Base-by-base conservation (phyloP, 225 moss, liverwort and hornwort species). In the Rhytidiadelphus loreus region DNA sequence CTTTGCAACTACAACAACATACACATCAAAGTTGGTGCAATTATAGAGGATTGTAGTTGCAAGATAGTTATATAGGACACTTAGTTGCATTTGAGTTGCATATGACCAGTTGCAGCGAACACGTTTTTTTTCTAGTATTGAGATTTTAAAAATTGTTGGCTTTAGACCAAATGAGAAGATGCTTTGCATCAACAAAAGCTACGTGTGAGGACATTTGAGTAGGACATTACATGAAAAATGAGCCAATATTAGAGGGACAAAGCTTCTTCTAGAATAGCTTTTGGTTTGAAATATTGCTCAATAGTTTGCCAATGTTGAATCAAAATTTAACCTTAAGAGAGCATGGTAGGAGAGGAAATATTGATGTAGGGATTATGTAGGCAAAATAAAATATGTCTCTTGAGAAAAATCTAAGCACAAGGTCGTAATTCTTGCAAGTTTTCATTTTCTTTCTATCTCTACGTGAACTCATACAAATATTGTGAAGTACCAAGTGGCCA, bases 401-500 rank as follows among this genome's bases (percentile, higher is more conserved):
- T 24, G 6, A 77, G 8, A 24, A 55, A 77, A 24, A 77, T 23
- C 23, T 37, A 23, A 55, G 1, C 3, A 15, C 3, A 24, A 53
- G 23, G 2, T 35, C 24, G 37, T 37, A 2, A 9, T 55, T 55
- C 15, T 0, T 24, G 0, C 1, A 77, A 24, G 9, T 24, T 53
- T 77, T 2, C 0, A 53, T 55, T 55, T 37, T 53, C 9, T 23
- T 55, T 23, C 6, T 35, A 37, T 24, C 6, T 23, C 9, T 55
- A 37, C 1, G 6, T 23, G 1, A 37, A 55, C 3, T 55, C 23
- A 53, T 77, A 22, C 15, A 15, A 24, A 77, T 35, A 15, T 23
- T 1, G 0, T 24, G 1, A 24, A 22, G 13, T 1, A 20, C 0
- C 2, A 2, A 52, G 7, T 33, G 12, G 52, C 15, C 5, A 52